Conservation (phyloP, 2,329 filamentous ascomycete genomes). For the Alternaria tenuissima region DNA sequence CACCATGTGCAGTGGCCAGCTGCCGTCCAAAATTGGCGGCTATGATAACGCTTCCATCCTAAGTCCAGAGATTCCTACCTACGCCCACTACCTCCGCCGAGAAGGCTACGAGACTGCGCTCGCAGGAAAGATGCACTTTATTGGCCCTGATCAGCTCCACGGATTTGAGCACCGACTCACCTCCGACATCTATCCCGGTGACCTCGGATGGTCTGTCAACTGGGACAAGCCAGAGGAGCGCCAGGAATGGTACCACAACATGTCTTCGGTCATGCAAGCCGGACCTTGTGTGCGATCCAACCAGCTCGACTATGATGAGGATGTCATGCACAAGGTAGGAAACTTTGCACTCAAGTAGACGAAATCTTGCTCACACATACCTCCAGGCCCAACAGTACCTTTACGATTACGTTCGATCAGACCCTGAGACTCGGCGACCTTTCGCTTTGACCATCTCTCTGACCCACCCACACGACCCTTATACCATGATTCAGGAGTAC, state of each 20-base stretch:
- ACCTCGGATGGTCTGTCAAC: constrained; percentile 94
- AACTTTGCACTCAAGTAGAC: background rate
- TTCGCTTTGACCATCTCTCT: constrained; percentile 92
- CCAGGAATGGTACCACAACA: constrained; percentile 94
- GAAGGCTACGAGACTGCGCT: constrained; percentile 89
- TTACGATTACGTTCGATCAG: constrained; percentile 87
- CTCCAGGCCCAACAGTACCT: constrained; percentile 79
- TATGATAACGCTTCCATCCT: constrained; percentile 92
- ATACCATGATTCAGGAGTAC: constrained; percentile 91
- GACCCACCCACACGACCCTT: constrained; percentile 93
- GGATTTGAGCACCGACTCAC: constrained; percentile 88
- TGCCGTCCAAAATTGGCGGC: constrained; percentile 89
- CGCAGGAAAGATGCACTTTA: constrained; percentile 97
- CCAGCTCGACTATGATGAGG: constrained; percentile 94
- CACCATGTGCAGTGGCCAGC: constrained; percentile 90
- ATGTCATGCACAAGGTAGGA: constrained; percentile 81
- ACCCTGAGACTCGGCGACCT: constrained; percentile 71
- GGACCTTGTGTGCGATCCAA: constrained; percentile 90
- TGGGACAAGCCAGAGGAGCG: constrained; percentile 89
- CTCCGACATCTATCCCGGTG: constrained; percentile 94
- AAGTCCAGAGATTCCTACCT: constrained; percentile 84
- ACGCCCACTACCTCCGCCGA: constrained; percentile 86
- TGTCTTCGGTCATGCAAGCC: constrained; percentile 89
- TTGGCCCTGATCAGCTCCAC: constrained; percentile 87
- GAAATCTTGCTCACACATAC: constrained; percentile 14